Evolutionary conservation across 495 filamentous ascomycete species (phyloP).

Genomic region (Hypoxylon subgilvum): DNA sequence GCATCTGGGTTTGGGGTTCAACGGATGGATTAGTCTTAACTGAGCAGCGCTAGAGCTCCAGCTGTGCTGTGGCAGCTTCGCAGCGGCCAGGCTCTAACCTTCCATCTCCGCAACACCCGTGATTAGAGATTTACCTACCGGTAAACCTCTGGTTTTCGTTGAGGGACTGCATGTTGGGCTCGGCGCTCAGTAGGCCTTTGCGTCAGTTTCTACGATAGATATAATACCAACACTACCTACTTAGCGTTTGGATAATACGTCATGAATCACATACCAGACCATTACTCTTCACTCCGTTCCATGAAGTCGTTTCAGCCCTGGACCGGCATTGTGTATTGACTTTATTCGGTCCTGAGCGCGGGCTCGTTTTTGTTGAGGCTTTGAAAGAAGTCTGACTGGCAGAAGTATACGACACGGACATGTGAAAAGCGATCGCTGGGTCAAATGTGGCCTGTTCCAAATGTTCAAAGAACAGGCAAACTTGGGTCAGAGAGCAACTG

Average conservation of each 20-base stretch:
- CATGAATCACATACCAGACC: constrained; percentile 9
- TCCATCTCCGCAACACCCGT: not conserved
- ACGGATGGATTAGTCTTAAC: constrained; percentile 7
- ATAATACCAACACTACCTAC: constrained; percentile 25
- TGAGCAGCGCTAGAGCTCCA: not conserved
- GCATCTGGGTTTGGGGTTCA: constrained; percentile 19
- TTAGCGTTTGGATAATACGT: constrained; percentile 21
- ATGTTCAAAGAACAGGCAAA: too few relatives aligned
- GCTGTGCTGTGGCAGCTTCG: not conserved
- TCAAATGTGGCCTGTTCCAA: too few relatives aligned
- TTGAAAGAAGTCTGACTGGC: too few relatives aligned
- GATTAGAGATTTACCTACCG: not conserved
- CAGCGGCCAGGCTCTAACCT: not conserved
- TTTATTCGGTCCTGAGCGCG: too few relatives aligned
- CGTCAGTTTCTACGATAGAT: constrained; percentile 21
- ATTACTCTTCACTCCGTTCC: too few relatives aligned
- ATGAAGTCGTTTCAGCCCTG: too few relatives aligned
- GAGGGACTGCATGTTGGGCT: not conserved
- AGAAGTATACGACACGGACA: too few relatives aligned
- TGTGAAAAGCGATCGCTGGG: too few relatives aligned
- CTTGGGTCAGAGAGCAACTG: too few relatives aligned
- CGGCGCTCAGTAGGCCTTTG: constrained; percentile 5
- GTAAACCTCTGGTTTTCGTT: not conserved
- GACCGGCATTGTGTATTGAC: too few relatives aligned
- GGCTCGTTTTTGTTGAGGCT: too few relatives aligned